Evolutionary conservation across 2,329 filamentous ascomycete genomes (phyloP), one percentile per base, ranked within the genome.

Genomic region (Aspergillus pseudonomiae): DNA sequence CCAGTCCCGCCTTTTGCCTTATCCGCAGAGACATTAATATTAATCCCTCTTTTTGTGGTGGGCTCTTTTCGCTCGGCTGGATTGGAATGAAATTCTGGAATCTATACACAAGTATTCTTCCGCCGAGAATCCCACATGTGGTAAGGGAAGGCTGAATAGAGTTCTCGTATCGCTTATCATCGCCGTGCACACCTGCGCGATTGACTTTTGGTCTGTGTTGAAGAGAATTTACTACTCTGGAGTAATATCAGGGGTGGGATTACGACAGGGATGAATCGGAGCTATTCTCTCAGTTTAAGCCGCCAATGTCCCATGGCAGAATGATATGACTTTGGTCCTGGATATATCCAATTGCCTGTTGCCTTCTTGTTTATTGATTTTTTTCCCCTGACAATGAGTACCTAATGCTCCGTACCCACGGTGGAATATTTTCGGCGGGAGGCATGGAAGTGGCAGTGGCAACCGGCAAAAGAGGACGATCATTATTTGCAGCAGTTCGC

Each of bases 1-100:
- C 14, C 32, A 60, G 50, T 30, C 9, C 45, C 56, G 43, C 56
- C 43, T 48, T 57, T 59, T 59, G 57, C 57, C 43, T 50, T 50
- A 19, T 50, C 43, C 21, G 46, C 56, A 45, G 12, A 54, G 52
- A 10, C 28, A 21, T 36, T 24, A 36, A 21, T 16, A 16, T 39
- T 39, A n/a, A n/a, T 26, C 24, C 6, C 14, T 36, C 19, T 36
- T 55, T 24, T 39, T 16, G 5, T n/a, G 4, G 19, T n/a, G 21
- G 14, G 28, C 30, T 53, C 21, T 41, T n/a, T 39, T 55, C 34
- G 12, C 32, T 36, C n/a, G 32, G 6, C 52, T 39, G n/a, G 4
- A 26, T 39, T 55, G n/a, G 30, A 54, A 21, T n/a, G 28, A 21
- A 21, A 14, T 36, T 54, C 9, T 34, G 28, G 14, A 32, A 53